Evolutionary conservation across 1,139 yeast genomes (phyloP), one percentile per base, ranked within the genome.

Genomic region (Lodderomyces parapsilosis): DNA sequence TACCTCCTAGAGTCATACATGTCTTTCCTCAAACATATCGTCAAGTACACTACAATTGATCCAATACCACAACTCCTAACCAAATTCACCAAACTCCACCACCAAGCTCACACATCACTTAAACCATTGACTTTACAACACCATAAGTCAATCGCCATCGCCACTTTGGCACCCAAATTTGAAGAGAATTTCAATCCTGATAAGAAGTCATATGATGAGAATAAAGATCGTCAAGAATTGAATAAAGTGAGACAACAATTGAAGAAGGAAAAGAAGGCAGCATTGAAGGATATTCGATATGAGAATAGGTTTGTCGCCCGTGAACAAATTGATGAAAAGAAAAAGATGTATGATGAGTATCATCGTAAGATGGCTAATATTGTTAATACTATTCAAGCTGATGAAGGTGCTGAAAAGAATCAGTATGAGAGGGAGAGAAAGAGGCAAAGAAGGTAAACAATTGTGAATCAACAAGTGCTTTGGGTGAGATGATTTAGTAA

Each of bases 131-230:
- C 82, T n/a, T 74, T 93, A 51, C 99, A 94, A 67, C 69, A 79
- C n/a, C 97, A 91, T 66, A 81, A 80, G 57, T 89, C 96, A 27
- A 63, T 93, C 45, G 86, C 96, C 3, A 86, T 94, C 57, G 85
- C 93, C 39, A 80, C 96, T 1, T 78, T 76, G 58, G 86, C 91
- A 36, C 99, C 99, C 51, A 85, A 87, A 66, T 94, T 86, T 60
- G 98, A 91, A 66, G 98, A 89, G 58, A 89, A 90, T 71, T 94
- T 85, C 78, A 91, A 90, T 68, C 96, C 97, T 47, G 97, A 89
- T 59, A 87, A 84, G 80, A 89, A 87, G 66, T 86, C 96, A 11
- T 87, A 90, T 63, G 97, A 91, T 61, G 78, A 85, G 44, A 86
- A 91, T 61, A 75, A 82, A 52, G 83, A 85, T 48, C 79, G 95